Conservation (phyloP, 164 flowering plant species). For the Euptelea pleiosperma region DNA sequence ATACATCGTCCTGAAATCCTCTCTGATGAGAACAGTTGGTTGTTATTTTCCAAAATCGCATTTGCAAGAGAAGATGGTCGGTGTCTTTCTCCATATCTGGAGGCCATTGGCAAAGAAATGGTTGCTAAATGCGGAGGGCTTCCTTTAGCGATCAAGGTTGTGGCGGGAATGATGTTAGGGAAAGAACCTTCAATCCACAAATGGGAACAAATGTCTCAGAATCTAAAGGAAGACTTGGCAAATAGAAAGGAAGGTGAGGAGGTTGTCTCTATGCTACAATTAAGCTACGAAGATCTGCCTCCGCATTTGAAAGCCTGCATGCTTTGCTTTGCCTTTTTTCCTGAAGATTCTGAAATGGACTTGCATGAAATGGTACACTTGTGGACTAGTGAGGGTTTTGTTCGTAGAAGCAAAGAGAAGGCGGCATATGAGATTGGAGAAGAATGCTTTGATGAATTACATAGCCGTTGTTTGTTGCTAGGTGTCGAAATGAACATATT, state of each 20-base stretch:
- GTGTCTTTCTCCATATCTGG: not conserved
- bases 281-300: conserved; percentile 11
- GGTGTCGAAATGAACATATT: not conserved
- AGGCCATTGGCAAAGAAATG: not conserved
- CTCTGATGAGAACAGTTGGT: not conserved
- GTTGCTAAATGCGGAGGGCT: conserved; percentile 6
- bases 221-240: not conserved
- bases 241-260: not conserved
- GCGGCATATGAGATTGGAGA: conserved; percentile 1
- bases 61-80: not conserved
- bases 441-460: not conserved
- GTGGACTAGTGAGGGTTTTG: conserved; percentile 7
- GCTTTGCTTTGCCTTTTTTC: conserved; percentile 7
- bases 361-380: not conserved
- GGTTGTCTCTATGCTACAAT: not conserved
- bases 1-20: not conserved
- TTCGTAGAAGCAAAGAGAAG: not conserved
- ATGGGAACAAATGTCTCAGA: not conserved
- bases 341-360: not conserved
- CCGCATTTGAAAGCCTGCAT: conserved; percentile 5
- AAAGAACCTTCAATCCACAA: not conserved
- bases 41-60: conserved; percentile 4
- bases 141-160: conserved; percentile 1
- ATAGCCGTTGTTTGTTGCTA: not conserved
- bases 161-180: conserved; percentile 3